phyloP scores from a whole-genome alignment of 371 early-diverging fungal species.

The Mortierella sp. region DNA sequence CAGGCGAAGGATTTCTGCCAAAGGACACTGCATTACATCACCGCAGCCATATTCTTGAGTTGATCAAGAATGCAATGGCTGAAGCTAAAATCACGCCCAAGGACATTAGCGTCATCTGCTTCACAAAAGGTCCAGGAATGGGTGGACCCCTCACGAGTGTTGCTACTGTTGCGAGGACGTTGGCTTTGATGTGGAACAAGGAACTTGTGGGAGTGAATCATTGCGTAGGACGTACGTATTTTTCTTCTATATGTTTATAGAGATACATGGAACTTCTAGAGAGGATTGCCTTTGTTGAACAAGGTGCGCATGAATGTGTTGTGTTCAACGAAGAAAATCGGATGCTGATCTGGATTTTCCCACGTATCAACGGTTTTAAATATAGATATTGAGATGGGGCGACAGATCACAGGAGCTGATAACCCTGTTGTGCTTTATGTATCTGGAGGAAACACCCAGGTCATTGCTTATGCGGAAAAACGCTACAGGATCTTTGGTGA shows the following conservation, averaged over 20 bases:
- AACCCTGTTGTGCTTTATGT: conserved; percentile 99
- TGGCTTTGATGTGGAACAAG: conserved; percentile 92
- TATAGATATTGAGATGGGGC: conserved; percentile 99
- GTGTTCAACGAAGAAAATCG: neutral
- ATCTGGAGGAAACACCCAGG: conserved; percentile 99
- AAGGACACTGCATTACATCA: conserved; percentile 98
- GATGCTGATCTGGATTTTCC: neutral
- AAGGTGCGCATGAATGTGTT: too few relatives aligned
- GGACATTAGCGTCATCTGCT: conserved; percentile 96
- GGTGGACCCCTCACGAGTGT: conserved; percentile 95
- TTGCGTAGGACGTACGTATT: conserved; percentile 93
- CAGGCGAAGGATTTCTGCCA: conserved; percentile 98
- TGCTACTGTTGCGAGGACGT: conserved; percentile 96
- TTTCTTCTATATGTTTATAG: neutral
- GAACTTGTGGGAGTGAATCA: conserved; percentile 99
- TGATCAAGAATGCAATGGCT: conserved; percentile 85
- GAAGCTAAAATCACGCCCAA: conserved; percentile 80
- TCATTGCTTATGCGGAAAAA: conserved; percentile 97
- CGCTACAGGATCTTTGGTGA: conserved; percentile 99
- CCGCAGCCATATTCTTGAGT: conserved; percentile 81
- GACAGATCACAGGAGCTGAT: conserved; percentile 95
- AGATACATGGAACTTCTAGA: neutral
- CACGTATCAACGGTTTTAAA: neutral
- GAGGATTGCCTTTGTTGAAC: neutral
- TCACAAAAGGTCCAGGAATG: conserved; percentile 99